Evolutionary conservation across 139 green algal genomes (phyloP), one percentile per base, ranked within the genome.

Genomic region (Pleodorina starrii): DNA sequence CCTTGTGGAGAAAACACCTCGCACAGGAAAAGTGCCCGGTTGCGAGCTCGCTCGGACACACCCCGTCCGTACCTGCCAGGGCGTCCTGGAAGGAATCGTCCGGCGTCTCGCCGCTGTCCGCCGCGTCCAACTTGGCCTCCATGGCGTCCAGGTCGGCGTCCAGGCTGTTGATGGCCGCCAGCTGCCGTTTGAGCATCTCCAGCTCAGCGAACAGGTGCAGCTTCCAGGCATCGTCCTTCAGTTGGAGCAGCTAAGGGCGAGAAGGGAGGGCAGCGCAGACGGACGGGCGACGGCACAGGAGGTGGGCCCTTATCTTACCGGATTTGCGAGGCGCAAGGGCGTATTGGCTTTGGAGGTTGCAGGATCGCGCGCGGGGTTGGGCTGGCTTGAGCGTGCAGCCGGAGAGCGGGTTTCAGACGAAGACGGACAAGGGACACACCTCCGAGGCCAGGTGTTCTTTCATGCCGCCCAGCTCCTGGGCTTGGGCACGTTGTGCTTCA

Each of bases 171-270:
- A 93, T 51, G 29, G 76, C 72, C 25, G 73, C 87, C 75, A 93
- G 87, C 77, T 93, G 91, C 0, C 84, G 69, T 38, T 89, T 89
- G 10, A 89, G 84, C 86, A 90, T 89, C 87, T 93, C 91, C 40
- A 93, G 84, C 84, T 93, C 91, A 0, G 74, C 86, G 80, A 86
- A 91, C 60, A 91, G 40, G 38, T 91, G 77, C 43, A 93, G 84
- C 87, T 87, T 87, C 87, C 87, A 93, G 9, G 84, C 77, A 32
- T 93, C 91, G 11, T 93, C 83, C 44, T 90, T 82, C 14, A 93
- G 83, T 54, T 93, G 75, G 16, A 86, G 66, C 38, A 93, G 68
- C 91, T 93, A 82, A 17, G 46, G 43, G 16, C 25, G 4, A 80
- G 25, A 25, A 23, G 23, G n/a, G n/a, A n/a, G n/a, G n/a, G n/a